Evolutionary conservation across 177 flowering plant genomes (phyloP).

Genomic region (Vitis hybrid): DNA sequence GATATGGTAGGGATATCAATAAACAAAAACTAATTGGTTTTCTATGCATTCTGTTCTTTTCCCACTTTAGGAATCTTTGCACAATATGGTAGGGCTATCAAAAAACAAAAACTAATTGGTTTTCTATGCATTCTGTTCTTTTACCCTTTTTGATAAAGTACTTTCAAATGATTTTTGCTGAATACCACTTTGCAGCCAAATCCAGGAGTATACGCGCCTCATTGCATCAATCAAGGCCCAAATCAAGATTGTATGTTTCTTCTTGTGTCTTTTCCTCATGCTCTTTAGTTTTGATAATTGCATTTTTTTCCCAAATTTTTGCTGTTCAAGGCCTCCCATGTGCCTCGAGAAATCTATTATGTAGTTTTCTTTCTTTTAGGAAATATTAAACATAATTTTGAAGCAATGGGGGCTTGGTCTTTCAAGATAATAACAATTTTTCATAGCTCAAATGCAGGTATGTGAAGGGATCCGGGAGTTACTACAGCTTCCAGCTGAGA

Average conservation of each 20-base stretch:
- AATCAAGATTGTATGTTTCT: conserved; percentile 74
- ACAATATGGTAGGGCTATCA: no score
- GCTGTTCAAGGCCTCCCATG: neutral
- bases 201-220: conserved; percentile 70
- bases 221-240: conserved; percentile 89
- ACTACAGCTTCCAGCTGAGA: conserved; percentile 52
- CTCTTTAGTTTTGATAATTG: neutral
- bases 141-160: neutral
- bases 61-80: no score
- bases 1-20: no score
- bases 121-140: neutral
- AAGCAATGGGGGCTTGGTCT: neutral
- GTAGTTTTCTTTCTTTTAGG: no score
- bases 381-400: neutral
- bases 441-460: conserved; percentile 43
- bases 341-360: no score
- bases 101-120: neutral
- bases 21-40: neutral
- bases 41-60: neutral
- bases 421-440: neutral
- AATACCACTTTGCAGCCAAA: conserved; percentile 52
- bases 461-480: conserved; percentile 77
- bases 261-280: neutral
- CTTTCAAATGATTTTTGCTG: conserved; percentile 5
- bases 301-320: neutral